Conservation (phyloP, 1,139 yeast genomes). For the Candida neerlandica region DNA sequence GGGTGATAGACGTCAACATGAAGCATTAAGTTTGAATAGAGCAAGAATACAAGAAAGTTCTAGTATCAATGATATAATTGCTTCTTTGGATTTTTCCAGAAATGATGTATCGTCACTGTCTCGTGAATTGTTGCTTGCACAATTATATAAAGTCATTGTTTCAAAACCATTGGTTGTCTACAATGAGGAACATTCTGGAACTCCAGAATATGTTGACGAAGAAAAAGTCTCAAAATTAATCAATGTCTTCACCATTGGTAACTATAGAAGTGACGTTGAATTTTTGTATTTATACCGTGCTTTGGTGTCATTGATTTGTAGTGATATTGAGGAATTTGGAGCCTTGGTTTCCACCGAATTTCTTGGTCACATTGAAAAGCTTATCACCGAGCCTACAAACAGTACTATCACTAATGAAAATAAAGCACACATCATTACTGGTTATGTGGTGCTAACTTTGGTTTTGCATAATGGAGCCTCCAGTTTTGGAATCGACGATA, state of each 20-base stretch:
- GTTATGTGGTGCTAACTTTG: constrained; percentile 46
- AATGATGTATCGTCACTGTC: constrained; percentile 50
- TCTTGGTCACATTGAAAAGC: constrained; percentile 32
- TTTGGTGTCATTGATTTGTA: constrained; percentile 43
- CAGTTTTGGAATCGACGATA: constrained; percentile 52
- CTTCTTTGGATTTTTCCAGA: constrained; percentile 42
- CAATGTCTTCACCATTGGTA: constrained; percentile 31
- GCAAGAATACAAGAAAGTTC: constrained; percentile 40
- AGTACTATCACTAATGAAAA: constrained; percentile 38
- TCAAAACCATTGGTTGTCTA: constrained; percentile 42
- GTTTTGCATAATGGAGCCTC: constrained; percentile 52
- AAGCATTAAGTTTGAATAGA: constrained; percentile 35
- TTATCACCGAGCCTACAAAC: constrained; percentile 39
- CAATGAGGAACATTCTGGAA: constrained; percentile 41
- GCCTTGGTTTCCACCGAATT: constrained; percentile 45
- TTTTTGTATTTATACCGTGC: constrained; percentile 46
- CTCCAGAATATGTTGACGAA: constrained; percentile 38
- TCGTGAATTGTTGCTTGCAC: constrained; percentile 54
- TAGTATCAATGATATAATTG: constrained; percentile 44
- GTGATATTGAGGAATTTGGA: constrained; percentile 57
- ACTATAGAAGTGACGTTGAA: constrained; percentile 46
- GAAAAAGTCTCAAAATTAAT: constrained; percentile 38
- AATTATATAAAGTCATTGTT: constrained; percentile 50
- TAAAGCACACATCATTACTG: constrained; percentile 45
- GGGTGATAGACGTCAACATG: constrained; percentile 34